Percentiles rank a stretch among this genome's conserved stretches.
phyloP scores from a whole-genome alignment of 2,329 filamentous ascomycete species.

The Pyrenophora seminiperda region DNA sequence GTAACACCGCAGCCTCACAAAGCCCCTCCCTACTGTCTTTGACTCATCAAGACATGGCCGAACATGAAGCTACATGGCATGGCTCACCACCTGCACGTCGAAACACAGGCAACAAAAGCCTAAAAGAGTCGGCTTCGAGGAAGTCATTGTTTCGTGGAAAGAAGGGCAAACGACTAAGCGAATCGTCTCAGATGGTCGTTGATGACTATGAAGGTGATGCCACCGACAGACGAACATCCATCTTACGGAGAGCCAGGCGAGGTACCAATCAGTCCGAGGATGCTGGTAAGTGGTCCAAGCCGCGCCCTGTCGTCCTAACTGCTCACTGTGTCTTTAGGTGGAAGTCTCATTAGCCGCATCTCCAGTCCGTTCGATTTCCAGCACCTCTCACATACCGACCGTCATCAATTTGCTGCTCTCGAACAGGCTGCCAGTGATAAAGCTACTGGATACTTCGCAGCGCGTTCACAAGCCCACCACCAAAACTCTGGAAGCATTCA shows the following conservation, averaged over 20 bases:
- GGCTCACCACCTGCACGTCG: constrained; percentile 33
- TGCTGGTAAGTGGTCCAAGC: constrained; percentile 30
- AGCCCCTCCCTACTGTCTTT: constrained; percentile 36
- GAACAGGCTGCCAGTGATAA: constrained; percentile 54
- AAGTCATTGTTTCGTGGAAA: constrained; percentile 44
- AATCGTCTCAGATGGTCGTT: constrained; percentile 26
- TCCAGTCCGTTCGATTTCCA: constrained; percentile 69
- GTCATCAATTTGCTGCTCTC: constrained; percentile 59
- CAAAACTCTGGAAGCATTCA: constrained; percentile 56
- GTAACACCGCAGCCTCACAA: constrained; percentile 46
- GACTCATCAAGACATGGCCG: constrained; percentile 30
- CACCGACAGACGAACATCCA: constrained; percentile 36
- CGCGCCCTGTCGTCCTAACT: not conserved
- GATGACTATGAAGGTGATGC: constrained; percentile 35
- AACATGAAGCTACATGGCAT: constrained; percentile 27
- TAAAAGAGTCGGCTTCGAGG: constrained; percentile 26
- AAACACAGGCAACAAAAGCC: constrained; percentile 26
- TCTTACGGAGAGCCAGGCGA: constrained; percentile 42
- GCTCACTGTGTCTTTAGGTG: constrained; percentile 25
- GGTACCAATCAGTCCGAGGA: constrained; percentile 28
- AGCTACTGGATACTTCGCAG: constrained; percentile 56
- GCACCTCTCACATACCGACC: constrained; percentile 65
- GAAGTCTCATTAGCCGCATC: constrained; percentile 50
- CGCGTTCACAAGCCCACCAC: constrained; percentile 58
- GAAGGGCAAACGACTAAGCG: constrained; percentile 44